phyloP scores from a whole-genome alignment of 1,284 basidiomycete genomes.

The Puccinia polysora region DNA sequence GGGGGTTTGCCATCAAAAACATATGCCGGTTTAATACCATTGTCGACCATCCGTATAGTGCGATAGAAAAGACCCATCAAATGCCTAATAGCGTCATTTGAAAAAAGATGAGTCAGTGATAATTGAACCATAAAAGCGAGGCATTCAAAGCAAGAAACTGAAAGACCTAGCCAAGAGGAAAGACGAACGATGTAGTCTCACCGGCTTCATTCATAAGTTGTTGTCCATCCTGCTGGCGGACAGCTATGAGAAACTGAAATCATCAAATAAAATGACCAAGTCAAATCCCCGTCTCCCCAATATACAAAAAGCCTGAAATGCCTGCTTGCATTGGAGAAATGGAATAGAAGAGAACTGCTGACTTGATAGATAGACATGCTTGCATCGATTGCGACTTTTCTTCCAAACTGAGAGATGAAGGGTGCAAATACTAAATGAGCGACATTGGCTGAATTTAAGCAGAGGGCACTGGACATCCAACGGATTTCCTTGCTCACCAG shows the following conservation, averaged over 20 bases:
- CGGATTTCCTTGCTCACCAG: constrained; percentile 47
- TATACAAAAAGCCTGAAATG: constrained; percentile 15
- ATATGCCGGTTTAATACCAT: constrained; percentile 95
- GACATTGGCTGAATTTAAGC: background rate
- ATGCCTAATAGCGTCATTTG: constrained; percentile 60
- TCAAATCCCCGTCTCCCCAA: no score
- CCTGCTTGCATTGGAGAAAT: background rate
- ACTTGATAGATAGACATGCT: constrained; percentile 52
- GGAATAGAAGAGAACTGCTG: background rate
- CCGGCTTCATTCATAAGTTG: constrained; percentile 93
- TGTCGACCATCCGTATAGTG: constrained; percentile 96
- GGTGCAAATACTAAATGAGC: constrained; percentile 26
- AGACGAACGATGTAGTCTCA: constrained; percentile 74
- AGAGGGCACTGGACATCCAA: background rate
- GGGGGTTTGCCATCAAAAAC: constrained; percentile 99
- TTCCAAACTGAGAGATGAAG: constrained; percentile 62
- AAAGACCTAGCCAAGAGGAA: no score
- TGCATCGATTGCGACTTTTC: constrained; percentile 98
- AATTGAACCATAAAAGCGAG: background rate
- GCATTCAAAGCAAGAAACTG: background rate
- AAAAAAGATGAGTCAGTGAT: constrained; percentile 7
- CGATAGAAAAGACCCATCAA: constrained; percentile 98
- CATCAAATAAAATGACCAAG: constrained; percentile 53
- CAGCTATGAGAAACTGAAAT: constrained; percentile 92
- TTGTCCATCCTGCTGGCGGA: constrained; percentile 91